Evolutionary conservation across 768 basidiomycete genomes (phyloP).

Genomic region (Solioccasus polychromus): DNA sequence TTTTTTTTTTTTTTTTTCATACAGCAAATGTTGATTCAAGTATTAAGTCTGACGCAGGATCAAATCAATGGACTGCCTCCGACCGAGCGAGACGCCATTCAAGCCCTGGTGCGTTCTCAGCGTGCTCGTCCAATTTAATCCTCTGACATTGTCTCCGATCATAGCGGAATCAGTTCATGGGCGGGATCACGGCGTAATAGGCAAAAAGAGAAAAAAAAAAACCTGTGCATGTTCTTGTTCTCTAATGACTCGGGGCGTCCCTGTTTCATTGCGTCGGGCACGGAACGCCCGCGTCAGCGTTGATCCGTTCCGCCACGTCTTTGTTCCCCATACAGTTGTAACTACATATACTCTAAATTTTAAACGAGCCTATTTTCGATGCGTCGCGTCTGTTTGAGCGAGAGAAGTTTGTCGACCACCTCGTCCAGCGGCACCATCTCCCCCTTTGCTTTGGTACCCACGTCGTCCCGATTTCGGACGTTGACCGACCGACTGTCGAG

Average conservation of each 20-base stretch:
- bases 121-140: neutral
- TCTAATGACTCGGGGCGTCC: no score
- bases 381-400: constrained; percentile 60
- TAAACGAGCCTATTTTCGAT: constrained; percentile 50
- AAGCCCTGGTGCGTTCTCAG: constrained; percentile 61
- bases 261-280: no score
- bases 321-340: neutral
- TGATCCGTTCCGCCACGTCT: no score
- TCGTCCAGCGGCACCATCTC: constrained; percentile 74
- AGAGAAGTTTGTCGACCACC: constrained; percentile 64
- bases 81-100: constrained; percentile 73
- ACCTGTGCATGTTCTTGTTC: neutral
- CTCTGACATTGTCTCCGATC: constrained; percentile 1
- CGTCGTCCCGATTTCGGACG: constrained; percentile 92
- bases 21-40: constrained; percentile 83
- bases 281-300: no score
- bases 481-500: constrained; percentile 85
- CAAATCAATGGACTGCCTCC: constrained; percentile 83
- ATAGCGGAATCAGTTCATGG: constrained; percentile 36
- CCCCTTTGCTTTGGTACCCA: constrained; percentile 77
- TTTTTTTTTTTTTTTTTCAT: neutral
- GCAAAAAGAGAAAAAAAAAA: neutral
- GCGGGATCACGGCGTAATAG: constrained; percentile 31
- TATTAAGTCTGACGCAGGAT: constrained; percentile 74
- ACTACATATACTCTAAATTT: constrained; percentile 15